These are phyloP conservation scores for Klebsormidium nitens DNA, from an alignment of 139 green algal genomes.

Conservation along the genomic window DNA sequence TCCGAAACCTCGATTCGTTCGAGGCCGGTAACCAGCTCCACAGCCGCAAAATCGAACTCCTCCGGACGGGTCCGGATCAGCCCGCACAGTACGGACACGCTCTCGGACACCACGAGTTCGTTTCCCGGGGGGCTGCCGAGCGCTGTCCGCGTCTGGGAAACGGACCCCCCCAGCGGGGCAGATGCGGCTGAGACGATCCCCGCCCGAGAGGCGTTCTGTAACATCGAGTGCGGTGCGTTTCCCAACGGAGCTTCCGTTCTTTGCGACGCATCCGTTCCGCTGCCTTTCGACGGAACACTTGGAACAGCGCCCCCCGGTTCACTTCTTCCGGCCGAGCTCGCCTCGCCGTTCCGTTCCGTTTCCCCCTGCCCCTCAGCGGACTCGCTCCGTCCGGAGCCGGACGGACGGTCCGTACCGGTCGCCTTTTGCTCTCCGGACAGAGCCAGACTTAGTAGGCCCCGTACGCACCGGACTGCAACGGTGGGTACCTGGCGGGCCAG, in stretches of 20 bases:
- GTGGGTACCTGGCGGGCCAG: not conserved
- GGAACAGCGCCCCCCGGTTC: no score
- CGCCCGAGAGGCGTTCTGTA: no score
- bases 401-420: not conserved
- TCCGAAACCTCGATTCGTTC: slow-evolving; percentile 4
- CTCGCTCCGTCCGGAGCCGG: not conserved
- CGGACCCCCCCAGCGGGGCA: not conserved
- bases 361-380: slow-evolving; percentile 1
- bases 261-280: no score
- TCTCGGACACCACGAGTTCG: not conserved
- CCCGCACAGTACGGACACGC: not conserved
- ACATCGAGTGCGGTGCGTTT: no score
- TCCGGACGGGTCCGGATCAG: not conserved
- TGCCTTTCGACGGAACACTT: no score
- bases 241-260: no score
- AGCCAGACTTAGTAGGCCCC: slow-evolving; percentile 12
- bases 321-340: not conserved
- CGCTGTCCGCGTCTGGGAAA: not conserved
- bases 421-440: not conserved
- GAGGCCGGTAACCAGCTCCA: slow-evolving; percentile 10
- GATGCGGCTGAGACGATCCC: not conserved
- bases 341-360: slow-evolving; percentile 1
- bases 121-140: not conserved
- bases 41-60: not conserved
- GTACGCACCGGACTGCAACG: slow-evolving; percentile 11